Evolutionary conservation across 106 monocot genomes (phyloP).

Genomic region (Narthecium ossifragum): DNA sequence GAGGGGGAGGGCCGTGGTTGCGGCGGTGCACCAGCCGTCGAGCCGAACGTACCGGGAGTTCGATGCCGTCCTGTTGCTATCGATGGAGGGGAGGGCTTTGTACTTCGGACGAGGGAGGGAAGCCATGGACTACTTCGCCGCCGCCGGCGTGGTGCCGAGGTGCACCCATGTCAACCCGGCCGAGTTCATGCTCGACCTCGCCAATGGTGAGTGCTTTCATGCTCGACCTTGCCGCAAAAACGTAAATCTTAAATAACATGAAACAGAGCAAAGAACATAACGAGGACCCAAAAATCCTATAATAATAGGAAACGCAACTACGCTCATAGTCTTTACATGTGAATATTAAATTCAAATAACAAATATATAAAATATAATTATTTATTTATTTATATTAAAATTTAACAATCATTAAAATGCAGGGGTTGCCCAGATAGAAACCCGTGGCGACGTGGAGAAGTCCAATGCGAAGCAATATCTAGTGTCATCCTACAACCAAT

Average conservation of each 20-base stretch:
- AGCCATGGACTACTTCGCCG: constrained; percentile 76
- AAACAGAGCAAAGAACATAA: too few relatives aligned
- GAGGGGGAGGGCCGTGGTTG: constrained; percentile 60
- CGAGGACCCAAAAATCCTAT: too few relatives aligned
- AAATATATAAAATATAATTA: too few relatives aligned
- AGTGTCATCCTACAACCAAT: constrained; percentile 48
- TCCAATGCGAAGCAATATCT: constrained; percentile 48
- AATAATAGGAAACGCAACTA: too few relatives aligned
- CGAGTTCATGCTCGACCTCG: constrained; percentile 96
- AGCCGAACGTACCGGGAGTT: constrained; percentile 78
- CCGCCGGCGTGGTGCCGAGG: constrained; percentile 52
- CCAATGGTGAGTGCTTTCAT: constrained; percentile 65
- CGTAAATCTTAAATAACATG: too few relatives aligned
- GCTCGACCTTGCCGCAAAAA: too few relatives aligned
- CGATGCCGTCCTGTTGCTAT: constrained; percentile 59
- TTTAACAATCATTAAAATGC: too few relatives aligned
- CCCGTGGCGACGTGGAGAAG: constrained; percentile 39
- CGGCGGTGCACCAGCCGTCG: constrained; percentile 85
- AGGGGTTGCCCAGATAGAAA: constrained; percentile 44
- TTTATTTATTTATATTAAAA: too few relatives aligned
- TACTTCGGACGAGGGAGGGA: constrained; percentile 61
- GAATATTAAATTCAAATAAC: too few relatives aligned
- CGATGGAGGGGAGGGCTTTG: constrained; percentile 57
- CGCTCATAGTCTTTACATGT: too few relatives aligned
- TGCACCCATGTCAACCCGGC: constrained; percentile 85